Percentiles rank a stretch among this genome's conserved stretches.
These are phyloP conservation scores for Houttuynia cordata DNA, from an alignment of 164 flowering plant genomes.

Conservation along the genomic window DNA sequence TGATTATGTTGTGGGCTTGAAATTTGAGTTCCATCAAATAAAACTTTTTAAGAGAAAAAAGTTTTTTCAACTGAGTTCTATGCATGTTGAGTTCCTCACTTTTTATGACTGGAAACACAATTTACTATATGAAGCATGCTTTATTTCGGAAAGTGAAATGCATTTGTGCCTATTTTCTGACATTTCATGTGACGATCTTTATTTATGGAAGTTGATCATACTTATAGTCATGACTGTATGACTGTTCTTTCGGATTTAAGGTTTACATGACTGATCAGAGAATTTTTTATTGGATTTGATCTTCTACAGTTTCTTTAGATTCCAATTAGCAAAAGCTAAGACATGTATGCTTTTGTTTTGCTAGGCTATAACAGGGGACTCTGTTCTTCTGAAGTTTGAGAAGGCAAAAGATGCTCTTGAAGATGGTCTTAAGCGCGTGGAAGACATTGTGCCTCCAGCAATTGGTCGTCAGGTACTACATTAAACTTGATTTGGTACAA, in stretches of 20 bases:
- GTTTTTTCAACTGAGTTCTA: too few species aligned
- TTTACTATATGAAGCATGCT: too few species aligned
- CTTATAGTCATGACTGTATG: not conserved
- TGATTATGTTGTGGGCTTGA: too few species aligned
- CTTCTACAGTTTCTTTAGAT: too few species aligned
- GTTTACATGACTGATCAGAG: too few species aligned
- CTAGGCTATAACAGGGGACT: conserved; percentile 94
- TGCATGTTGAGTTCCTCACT: too few species aligned
- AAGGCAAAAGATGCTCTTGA: conserved; percentile 63
- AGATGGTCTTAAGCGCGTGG: conserved; percentile 74
- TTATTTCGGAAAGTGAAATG: not conserved
- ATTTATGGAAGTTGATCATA: not conserved
- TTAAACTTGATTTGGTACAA: not conserved
- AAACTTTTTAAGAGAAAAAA: too few species aligned
- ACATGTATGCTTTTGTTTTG: not conserved
- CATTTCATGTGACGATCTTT: not conserved
- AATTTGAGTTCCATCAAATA: too few species aligned
- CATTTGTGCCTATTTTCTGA: not conserved
- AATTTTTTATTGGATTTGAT: too few species aligned
- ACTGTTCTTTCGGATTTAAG: not conserved
- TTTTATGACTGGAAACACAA: too few species aligned
- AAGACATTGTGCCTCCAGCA: conserved; percentile 79
- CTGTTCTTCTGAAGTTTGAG: conserved; percentile 76
- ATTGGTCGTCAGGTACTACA: conserved; percentile 71
- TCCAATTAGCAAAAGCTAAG: too few species aligned